Evolutionary conservation across 768 basidiomycete species (phyloP).

Genomic region (Russula emetica): DNA sequence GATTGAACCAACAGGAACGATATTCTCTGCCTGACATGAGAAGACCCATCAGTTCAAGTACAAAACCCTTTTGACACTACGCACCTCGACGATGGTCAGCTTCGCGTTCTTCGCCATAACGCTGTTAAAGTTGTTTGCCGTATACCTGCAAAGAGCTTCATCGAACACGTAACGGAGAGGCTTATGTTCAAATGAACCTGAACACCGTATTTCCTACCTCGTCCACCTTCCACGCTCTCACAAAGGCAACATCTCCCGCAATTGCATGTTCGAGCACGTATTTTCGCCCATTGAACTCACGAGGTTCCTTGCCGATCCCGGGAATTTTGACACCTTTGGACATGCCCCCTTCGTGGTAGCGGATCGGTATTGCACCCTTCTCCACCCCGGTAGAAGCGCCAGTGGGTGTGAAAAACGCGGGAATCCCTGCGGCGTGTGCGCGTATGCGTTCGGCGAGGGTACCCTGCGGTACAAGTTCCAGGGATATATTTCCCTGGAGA

Average conservation of each 20-base stretch:
- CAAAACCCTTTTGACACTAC: background rate
- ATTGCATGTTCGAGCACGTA: constrained; percentile 82
- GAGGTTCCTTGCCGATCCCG: constrained; percentile 72
- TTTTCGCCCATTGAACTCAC: constrained; percentile 72
- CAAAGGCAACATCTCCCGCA: constrained; percentile 76
- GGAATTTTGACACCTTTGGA: constrained; percentile 62
- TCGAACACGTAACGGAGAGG: background rate
- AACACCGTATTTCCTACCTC: constrained; percentile 89
- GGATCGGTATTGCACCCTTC: constrained; percentile 69
- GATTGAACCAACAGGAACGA: constrained; percentile 77
- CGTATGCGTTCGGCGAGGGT: constrained; percentile 85
- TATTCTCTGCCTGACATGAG: constrained; percentile 73
- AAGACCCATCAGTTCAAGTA: background rate
- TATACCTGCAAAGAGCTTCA: constrained; percentile 48
- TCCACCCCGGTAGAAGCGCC: constrained; percentile 84
- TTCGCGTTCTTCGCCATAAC: constrained; percentile 89
- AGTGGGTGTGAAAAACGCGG: constrained; percentile 91
- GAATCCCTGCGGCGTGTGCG: constrained; percentile 86
- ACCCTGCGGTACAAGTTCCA: constrained; percentile 90
- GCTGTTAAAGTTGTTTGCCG: constrained; percentile 82
- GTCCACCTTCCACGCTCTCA: constrained; percentile 90
- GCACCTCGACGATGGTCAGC: constrained; percentile 83
- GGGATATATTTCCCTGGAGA: constrained; percentile 71
- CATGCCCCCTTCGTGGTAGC: constrained; percentile 74
- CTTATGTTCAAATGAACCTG: constrained; percentile 45